phyloP scores from a whole-genome alignment of 2,329 filamentous ascomycete species.

The Talaromyces piceae region DNA sequence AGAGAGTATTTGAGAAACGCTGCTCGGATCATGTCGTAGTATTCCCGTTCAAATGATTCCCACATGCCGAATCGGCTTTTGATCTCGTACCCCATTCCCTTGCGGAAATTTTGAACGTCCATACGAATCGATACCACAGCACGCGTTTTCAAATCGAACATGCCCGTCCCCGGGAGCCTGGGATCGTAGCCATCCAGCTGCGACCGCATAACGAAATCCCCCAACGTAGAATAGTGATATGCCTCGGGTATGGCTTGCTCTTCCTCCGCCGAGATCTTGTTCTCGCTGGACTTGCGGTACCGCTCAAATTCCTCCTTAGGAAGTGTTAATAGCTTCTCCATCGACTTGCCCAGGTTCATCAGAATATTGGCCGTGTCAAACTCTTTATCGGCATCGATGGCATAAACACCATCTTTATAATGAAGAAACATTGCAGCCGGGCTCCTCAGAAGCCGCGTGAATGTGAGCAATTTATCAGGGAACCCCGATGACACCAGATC shows the following conservation, averaged over 20 bases:
- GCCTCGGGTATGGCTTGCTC: constrained; percentile 66
- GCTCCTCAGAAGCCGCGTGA: constrained; percentile 63
- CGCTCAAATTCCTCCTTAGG: constrained; percentile 76
- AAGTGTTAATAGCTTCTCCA: constrained; percentile 89
- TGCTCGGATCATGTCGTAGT: constrained; percentile 90
- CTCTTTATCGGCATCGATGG: constrained; percentile 93
- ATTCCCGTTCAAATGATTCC: constrained; percentile 92
- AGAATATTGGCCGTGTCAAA: constrained; percentile 78
- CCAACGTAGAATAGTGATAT: constrained; percentile 80
- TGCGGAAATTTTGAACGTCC: constrained; percentile 64
- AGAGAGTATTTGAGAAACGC: constrained; percentile 96
- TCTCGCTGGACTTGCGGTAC: constrained; percentile 63
- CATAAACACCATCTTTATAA: constrained; percentile 77
- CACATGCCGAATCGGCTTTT: constrained; percentile 65
- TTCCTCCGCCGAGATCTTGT: constrained; percentile 59
- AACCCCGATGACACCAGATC: constrained; percentile 62
- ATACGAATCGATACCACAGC: constrained; percentile 89
- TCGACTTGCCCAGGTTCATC: constrained; percentile 86
- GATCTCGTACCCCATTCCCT: constrained; percentile 82
- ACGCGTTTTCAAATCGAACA: constrained; percentile 94
- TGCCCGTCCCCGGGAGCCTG: constrained; percentile 78
- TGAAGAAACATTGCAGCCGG: constrained; percentile 77
- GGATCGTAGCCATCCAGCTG: constrained; percentile 87
- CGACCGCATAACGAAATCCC: constrained; percentile 88
- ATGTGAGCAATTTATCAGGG: constrained; percentile 51